Evolutionary conservation across 768 basidiomycete genomes (phyloP), one percentile per base, ranked within the genome.

Genomic region (Gloeophyllum trabeum): DNA sequence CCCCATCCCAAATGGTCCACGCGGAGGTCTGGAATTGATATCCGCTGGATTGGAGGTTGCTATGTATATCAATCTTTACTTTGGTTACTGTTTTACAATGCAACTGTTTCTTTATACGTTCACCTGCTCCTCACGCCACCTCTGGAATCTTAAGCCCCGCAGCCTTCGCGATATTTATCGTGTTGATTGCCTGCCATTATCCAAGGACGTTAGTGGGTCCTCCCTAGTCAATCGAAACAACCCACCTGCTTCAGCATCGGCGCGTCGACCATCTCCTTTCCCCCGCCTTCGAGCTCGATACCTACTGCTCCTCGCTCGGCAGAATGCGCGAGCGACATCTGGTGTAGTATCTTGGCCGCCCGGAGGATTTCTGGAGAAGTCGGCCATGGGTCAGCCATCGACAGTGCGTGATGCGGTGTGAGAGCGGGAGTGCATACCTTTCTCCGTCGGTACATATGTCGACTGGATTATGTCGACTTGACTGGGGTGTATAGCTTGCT

Each of bases 401-500:
- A 25, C 19, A 22, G 2, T 35, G 12, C n/a, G n/a, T n/a, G n/a
- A n/a, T n/a, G n/a, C n/a, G 4, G 25, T 40, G 43, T 25, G 46
- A 38, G 18, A n/a, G 35, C 37, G 23, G 14, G 39, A 21, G 21
- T 19, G 47, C 57, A 24, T 51, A 80, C 90, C 89, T 61, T 75
- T 60, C 14, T 65, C 57, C 0, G 78, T 78, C 0, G 92, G 92
- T 0, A 87, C 74, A 56, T 84, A 97, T 1, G 81, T 79, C 4
- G 70, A 61, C 46, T 93, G 85, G 20, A 93, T 86, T 5, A 72
- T 67, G 24, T 73, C 70, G 3, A 94, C 75, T 59, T 97, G 93
- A 20, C 65, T 63, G 0, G 93, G 93, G 58, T 97, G 93, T 30
- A 97, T 93, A 2, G 85, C 89, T 91, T 97, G 93, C 88, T 91